Conservation (phyloP, 2,329 filamentous ascomycete genomes). For the Ophiostoma sp. region DNA sequence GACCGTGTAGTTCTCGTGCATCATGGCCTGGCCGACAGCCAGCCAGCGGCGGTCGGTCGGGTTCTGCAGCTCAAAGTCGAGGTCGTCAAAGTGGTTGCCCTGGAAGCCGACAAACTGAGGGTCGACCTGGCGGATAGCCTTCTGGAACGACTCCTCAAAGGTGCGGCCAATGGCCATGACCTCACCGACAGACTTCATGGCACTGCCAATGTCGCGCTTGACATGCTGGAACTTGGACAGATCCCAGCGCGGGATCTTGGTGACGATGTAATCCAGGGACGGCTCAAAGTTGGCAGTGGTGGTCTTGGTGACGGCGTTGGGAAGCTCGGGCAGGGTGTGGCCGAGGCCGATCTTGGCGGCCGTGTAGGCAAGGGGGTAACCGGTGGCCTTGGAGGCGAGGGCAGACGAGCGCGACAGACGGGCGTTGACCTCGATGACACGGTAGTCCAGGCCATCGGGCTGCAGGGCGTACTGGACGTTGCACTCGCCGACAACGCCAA, state of each 20-base stretch:
- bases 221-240: conserved; percentile 98
- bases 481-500: conserved; percentile 96
- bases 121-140: conserved; percentile 95
- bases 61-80: conserved; percentile 84
- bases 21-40: conserved; percentile 94
- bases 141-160: conserved; percentile 98
- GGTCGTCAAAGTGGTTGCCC: conserved; percentile 86
- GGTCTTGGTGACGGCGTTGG: conserved; percentile 96
- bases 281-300: conserved; percentile 99
- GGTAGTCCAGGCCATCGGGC: conserved; percentile 91
- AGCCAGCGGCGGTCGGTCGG: conserved; percentile 96
- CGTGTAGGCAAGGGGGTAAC: conserved; percentile 92
- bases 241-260: conserved; percentile 98
- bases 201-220: conserved; percentile 91
- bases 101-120: conserved; percentile 89
- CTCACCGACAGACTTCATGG: conserved; percentile 98
- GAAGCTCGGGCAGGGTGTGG: conserved; percentile 88
- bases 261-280: conserved; percentile 94
- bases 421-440: conserved; percentile 98
- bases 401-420: conserved; percentile 92
- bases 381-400: conserved; percentile 92
- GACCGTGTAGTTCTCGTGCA: conserved; percentile 91
- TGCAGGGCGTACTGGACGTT: conserved; percentile 99
- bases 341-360: conserved; percentile 97
- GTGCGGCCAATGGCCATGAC: conserved; percentile 99